A percentile compares a stretch with the other conserved stretches of the same genome.
Evolutionary conservation across 2,329 filamentous ascomycete genomes (phyloP).

Genomic region (Stagonosporopsis cucurbitacearum): DNA sequence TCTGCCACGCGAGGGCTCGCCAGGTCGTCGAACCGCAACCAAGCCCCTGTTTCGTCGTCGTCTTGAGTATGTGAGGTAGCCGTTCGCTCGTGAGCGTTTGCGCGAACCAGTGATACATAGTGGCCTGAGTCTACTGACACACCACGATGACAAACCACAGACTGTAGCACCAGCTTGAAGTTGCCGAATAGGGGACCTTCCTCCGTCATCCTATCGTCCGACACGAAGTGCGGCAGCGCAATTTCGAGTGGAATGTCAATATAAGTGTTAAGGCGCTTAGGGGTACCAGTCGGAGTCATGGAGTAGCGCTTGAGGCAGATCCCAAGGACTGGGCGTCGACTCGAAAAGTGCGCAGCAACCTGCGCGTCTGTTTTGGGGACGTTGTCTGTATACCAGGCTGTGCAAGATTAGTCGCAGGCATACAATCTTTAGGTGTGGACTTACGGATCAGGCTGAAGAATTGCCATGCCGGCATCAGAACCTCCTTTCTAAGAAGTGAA

Average conservation of each 20-base stretch:
- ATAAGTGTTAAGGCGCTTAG: conserved; percentile 76
- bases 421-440: conserved; percentile 42
- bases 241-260: conserved; percentile 92
- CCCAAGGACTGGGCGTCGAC: conserved; percentile 82
- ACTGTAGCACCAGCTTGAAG: conserved; percentile 91
- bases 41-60: conserved; percentile 57
- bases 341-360: conserved; percentile 85
- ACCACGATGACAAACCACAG: conserved; percentile 90
- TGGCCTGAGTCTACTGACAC: conserved; percentile 86
- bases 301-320: conserved; percentile 93
- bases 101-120: conserved; percentile 85
- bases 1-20: conserved; percentile 72
- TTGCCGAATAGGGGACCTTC: conserved; percentile 77
- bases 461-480: conserved; percentile 96
- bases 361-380: conserved; percentile 72
- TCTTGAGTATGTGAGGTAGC: conserved; percentile 53
- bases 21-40: conserved; percentile 95
- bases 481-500: conserved; percentile 70
- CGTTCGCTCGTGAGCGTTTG: conserved; percentile 56
- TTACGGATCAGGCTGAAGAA: conserved; percentile 92
- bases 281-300: conserved; percentile 71
- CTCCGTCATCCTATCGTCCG: conserved; percentile 73
- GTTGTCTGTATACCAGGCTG: conserved; percentile 85
- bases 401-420: conserved; percentile 21
- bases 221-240: conserved; percentile 85